These are phyloP conservation scores for Persicaria maculosa DNA, from an alignment of 148 eudicot genomes.

Conservation along the genomic window DNA sequence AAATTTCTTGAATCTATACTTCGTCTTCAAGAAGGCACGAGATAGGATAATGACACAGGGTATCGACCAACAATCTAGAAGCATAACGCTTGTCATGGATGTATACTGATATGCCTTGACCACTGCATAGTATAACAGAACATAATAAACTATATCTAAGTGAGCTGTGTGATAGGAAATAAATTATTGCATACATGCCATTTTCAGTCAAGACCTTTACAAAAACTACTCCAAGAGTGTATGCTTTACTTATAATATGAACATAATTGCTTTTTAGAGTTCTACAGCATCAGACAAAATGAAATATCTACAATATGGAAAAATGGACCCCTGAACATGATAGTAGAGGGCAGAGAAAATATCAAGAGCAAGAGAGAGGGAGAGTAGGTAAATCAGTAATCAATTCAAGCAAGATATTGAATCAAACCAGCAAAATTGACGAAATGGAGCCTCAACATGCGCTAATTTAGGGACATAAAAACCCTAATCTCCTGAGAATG, in stretches of 20 bases:
- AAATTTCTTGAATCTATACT: conserved; percentile 55
- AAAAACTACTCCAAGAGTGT: background rate
- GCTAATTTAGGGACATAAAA: too few relatives aligned
- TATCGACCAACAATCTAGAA: conserved; percentile 91
- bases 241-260: background rate
- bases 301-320: background rate
- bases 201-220: background rate
- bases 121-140: conserved; percentile 34
- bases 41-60: conserved; percentile 75
- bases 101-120: conserved; percentile 95
- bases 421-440: too few relatives aligned
- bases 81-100: conserved; percentile 77
- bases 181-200: background rate
- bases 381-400: too few relatives aligned
- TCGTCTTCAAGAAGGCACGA: conserved; percentile 78
- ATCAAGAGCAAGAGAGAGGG: too few relatives aligned
- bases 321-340: too few relatives aligned
- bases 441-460: too few relatives aligned
- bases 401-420: too few relatives aligned
- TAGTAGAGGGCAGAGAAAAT: too few relatives aligned
- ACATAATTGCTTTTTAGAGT: background rate
- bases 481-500: too few relatives aligned
- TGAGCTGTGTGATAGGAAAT: background rate
- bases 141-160: background rate
- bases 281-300: background rate